Base-by-base conservation (phyloP, 371 early-diverging fungal species). In the Syncephalastrum sp. region DNA sequence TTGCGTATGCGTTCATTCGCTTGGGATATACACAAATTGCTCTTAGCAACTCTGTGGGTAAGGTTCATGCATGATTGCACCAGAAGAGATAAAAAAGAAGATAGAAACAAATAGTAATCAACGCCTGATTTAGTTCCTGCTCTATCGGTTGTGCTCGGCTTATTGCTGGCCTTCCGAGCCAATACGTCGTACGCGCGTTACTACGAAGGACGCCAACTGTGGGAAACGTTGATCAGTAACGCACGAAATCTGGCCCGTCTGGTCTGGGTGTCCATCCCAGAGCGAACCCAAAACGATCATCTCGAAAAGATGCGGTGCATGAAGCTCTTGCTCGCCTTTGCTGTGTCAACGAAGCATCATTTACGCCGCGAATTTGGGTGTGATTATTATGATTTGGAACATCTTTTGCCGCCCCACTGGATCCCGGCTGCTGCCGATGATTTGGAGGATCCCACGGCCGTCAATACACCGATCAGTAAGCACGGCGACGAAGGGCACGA, bases 171-270 rank as follows among this genome's bases (percentile, higher is more conserved):
- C 42, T 91, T 91, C 70, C 79, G 91, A 53, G 91, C 89, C 60
- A 90, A 91, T 68, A 86, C 89, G 2, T 81, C 89, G 1, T 91
- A 91, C 66, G 88, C 87, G 25, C 75, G 92, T 17, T 92, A 84
- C 70, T 88, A 84, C 64, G 91, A 90, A 58, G 91, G 87, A 14
- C 73, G 90, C 57, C 81, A 81, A 50, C 67, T 85, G 10, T 90
- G 87, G 86, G 79, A 80, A 43, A 71, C 76, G 10, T 61, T 90
- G 56, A 67, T 67, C 25, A 80, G 82, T 21, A 81, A 79, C 44
- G 70, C 74, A 25, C 75, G 86, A 15, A 86, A 86, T 50, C 61
- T 89, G 24, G 76, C 87, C 1, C 78, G 91, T 10, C 54, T 83
- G 25, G 67, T 89, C n/a, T 89, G 88, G 88, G 74, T 84, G 42